A percentile compares a stretch with the other conserved stretches of the same genome.
Conservation (phyloP, 2,329 filamentous ascomycete species). For the Rugonectria rugulosa region DNA sequence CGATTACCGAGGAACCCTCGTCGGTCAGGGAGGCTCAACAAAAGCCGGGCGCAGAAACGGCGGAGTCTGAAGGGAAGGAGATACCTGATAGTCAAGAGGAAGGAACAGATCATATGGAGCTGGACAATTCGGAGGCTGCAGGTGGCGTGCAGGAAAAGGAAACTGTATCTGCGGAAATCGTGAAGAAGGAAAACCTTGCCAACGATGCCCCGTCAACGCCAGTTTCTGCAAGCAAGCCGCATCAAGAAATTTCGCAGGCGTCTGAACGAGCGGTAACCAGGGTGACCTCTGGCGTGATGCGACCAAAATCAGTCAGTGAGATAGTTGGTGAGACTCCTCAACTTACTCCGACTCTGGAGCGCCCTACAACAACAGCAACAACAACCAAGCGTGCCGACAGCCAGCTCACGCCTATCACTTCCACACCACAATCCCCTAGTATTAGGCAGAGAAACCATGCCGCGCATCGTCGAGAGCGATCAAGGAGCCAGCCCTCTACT, state of each 20-base stretch:
- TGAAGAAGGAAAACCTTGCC: conserved; percentile 8
- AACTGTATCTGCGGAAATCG: conserved; percentile 13
- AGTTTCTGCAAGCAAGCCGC: conserved; percentile 10
- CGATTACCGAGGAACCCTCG: conserved; percentile 2
- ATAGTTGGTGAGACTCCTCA: conserved; percentile 68
- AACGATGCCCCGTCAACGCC: conserved; percentile 23
- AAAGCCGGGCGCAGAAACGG: conserved; percentile 9
- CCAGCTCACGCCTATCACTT: conserved; percentile 51
- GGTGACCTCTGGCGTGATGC: conserved; percentile 73
- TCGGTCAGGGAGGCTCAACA: not conserved
- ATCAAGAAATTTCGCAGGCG: conserved; percentile 34
- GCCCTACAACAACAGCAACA: conserved; percentile 38
- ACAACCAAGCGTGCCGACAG: conserved; percentile 40
- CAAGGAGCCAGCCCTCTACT: conserved; percentile 73
- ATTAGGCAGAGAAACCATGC: conserved; percentile 39
- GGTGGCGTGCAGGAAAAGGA: conserved; percentile 14
- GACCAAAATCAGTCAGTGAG: conserved; percentile 76
- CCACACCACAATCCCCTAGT: conserved; percentile 53
- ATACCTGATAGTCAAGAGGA: conserved; percentile 48
- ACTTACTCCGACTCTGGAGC: conserved; percentile 45
- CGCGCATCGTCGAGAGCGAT: conserved; percentile 60
- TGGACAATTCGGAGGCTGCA: conserved; percentile 41
- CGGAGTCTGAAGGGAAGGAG: conserved; percentile 25
- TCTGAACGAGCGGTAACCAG: conserved; percentile 69
- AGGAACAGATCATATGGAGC: conserved; percentile 44